These are phyloP conservation scores for Entophlyctis luteolus DNA, from an alignment of 192 early-diverging fungal species.

Conservation along the genomic window DNA sequence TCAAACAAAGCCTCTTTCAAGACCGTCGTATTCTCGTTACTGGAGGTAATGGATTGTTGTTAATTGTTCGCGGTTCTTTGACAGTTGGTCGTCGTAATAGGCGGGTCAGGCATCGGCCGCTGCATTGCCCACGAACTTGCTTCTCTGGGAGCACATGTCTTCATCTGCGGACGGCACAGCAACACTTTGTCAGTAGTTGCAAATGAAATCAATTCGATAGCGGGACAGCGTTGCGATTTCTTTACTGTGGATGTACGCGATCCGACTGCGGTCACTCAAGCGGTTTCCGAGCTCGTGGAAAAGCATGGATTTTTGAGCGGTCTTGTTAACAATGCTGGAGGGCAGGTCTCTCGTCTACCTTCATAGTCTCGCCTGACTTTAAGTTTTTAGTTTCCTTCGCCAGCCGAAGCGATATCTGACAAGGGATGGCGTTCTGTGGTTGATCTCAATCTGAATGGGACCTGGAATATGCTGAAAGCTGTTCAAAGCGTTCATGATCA, in stretches of 20 bases:
- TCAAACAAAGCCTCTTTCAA: conserved; percentile 40
- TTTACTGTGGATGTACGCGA: conserved; percentile 7
- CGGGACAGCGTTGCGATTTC: not conserved
- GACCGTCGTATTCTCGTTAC: conserved; percentile 47
- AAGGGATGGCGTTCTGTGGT: conserved; percentile 39
- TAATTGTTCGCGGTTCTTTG: not conserved
- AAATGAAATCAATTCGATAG: not conserved
- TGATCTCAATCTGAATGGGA: conserved; percentile 52
- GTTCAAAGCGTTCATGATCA: conserved; percentile 41
- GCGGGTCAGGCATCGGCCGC: conserved; percentile 2
- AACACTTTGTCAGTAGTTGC: conserved; percentile 26
- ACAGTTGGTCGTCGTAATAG: not conserved
- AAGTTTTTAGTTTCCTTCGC: conserved; percentile 13
- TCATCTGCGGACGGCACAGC: conserved; percentile 45
- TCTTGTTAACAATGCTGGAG: conserved; percentile 33
- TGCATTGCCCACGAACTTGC: conserved; percentile 48
- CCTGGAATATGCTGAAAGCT: conserved; percentile 49
- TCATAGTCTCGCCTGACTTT: not conserved
- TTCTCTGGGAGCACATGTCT: conserved; percentile 46
- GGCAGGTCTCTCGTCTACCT: conserved; percentile 4
- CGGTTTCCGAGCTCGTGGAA: conserved; percentile 4
- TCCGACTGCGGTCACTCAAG: not conserved
- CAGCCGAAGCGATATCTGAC: conserved; percentile 29
- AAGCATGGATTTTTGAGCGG: conserved; percentile 3
- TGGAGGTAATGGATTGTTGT: conserved; percentile 28